Conservation (phyloP, 2,329 filamentous ascomycete genomes). For the Epichloe festucae region DNA sequence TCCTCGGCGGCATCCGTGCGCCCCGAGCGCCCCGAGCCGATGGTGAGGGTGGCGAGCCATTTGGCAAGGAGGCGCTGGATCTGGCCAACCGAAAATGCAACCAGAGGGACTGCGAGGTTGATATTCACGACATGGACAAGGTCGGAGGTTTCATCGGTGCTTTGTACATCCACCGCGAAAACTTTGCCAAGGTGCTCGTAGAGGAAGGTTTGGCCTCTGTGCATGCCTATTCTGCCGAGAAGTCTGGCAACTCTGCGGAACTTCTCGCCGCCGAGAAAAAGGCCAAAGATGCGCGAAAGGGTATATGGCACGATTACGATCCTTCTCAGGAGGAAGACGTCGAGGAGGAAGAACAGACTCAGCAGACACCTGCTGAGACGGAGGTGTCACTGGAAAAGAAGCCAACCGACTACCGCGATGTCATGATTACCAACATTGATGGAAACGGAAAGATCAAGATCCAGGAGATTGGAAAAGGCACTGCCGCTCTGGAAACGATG, state of each 20-base stretch:
- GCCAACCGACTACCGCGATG: conserved; percentile 75
- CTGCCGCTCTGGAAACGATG: conserved; percentile 68
- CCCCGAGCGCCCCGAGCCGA: conserved; percentile 70
- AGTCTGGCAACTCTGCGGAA: conserved; percentile 78
- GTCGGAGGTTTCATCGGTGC: conserved; percentile 94
- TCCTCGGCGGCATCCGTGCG: conserved; percentile 83
- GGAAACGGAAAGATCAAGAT: conserved; percentile 73
- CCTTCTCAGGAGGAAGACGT: conserved; percentile 67
- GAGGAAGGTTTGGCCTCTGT: conserved; percentile 91
- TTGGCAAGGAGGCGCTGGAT: conserved; percentile 87
- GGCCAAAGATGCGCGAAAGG: conserved; percentile 80
- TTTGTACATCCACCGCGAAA: conserved; percentile 87
- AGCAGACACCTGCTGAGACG: conserved; percentile 34
- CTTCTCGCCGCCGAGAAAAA: conserved; percentile 76
- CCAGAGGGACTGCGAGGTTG: conserved; percentile 92
- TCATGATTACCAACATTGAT: conserved; percentile 85
- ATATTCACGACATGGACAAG: conserved; percentile 91
- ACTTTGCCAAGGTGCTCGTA: conserved; percentile 82
- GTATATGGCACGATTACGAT: conserved; percentile 89
- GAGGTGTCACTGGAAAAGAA: conserved; percentile 51
- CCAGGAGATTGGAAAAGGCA: conserved; percentile 80
- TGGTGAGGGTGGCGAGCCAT: conserved; percentile 74
- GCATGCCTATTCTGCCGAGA: conserved; percentile 90
- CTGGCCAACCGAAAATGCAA: conserved; percentile 78
- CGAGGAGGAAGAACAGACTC: conserved; percentile 36